Percentiles rank a stretch among this genome's conserved stretches.
Conservation (phyloP, 192 early-diverging fungal genomes). For the Backusella tarrabulga region DNA sequence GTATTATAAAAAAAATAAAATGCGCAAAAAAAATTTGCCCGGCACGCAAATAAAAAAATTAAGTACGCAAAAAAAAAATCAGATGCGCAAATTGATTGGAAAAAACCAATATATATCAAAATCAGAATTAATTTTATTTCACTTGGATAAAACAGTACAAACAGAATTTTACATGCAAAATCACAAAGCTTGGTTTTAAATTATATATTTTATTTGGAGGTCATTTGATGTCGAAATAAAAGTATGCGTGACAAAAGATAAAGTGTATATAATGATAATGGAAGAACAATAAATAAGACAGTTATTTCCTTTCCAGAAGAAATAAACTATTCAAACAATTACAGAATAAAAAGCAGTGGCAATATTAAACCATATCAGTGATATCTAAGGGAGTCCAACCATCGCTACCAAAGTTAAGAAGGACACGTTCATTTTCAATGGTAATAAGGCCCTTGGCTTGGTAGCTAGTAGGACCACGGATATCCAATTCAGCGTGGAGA, state of each 20-base stretch:
- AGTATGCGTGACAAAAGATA: neutral
- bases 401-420: conserved; percentile 12
- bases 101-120: too few species aligned
- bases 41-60: too few species aligned
- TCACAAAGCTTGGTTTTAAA: neutral
- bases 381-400: conserved; percentile 13
- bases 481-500: conserved; percentile 17
- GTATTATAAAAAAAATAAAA: too few species aligned
- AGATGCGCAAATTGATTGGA: too few species aligned
- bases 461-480: conserved; percentile 19
- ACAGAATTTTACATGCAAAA: neutral
- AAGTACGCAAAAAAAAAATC: too few species aligned
- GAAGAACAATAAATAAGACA: neutral
- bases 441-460: conserved; percentile 15
- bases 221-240: neutral
- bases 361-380: conserved; percentile 8
- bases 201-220: conserved; percentile 2
- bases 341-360: neutral
- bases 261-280: conserved; percentile 7
- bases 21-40: too few species aligned
- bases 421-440: neutral
- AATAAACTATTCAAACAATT: conserved; percentile 5
- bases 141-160: neutral
- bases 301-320: conserved; percentile 13
- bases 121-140: neutral